A percentile compares a stretch with the other conserved stretches of the same genome.
phyloP scores from a whole-genome alignment of 75 land plant species.

The Cunninghamia lanceolata region DNA sequence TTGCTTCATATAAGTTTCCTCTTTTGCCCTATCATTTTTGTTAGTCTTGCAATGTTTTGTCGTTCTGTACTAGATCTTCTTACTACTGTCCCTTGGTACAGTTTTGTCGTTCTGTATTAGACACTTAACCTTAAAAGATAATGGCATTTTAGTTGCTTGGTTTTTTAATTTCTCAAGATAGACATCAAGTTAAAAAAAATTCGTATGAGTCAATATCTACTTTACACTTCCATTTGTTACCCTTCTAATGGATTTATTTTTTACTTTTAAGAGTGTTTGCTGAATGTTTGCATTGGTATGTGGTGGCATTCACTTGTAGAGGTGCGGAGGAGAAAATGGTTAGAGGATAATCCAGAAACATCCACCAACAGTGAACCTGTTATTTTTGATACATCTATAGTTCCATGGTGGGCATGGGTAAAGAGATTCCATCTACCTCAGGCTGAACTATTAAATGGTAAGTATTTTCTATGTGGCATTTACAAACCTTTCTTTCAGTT shows the following conservation, averaged over 20 bases:
- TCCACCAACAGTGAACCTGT: slow-evolving; percentile 82
- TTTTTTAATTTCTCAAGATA: background rate
- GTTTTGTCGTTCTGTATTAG: background rate
- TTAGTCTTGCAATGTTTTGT: background rate
- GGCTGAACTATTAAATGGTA: slow-evolving; percentile 93
- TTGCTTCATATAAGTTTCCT: background rate
- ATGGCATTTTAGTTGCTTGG: background rate
- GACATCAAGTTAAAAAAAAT: background rate
- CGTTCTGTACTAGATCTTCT: background rate
- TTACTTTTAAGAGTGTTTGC: background rate
- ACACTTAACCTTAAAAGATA: background rate
- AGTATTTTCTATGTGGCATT: slow-evolving; percentile 1
- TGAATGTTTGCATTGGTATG: background rate
- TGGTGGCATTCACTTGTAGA: slow-evolving; percentile 32
- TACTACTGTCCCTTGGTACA: background rate
- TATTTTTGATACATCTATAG: slow-evolving; percentile 76
- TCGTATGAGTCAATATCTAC: background rate
- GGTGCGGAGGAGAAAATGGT: slow-evolving; percentile 92
- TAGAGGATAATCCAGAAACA: slow-evolving; percentile 80
- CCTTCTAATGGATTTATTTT: background rate
- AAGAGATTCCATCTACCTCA: slow-evolving; percentile 92
- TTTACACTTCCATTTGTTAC: background rate
- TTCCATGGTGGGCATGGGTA: slow-evolving; percentile 99
- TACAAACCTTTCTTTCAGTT: background rate
- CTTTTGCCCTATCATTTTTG: background rate